These are phyloP conservation scores for Zopfochytrium polystomum DNA, from an alignment of 371 early-diverging fungal genomes.

Conservation along the genomic window DNA sequence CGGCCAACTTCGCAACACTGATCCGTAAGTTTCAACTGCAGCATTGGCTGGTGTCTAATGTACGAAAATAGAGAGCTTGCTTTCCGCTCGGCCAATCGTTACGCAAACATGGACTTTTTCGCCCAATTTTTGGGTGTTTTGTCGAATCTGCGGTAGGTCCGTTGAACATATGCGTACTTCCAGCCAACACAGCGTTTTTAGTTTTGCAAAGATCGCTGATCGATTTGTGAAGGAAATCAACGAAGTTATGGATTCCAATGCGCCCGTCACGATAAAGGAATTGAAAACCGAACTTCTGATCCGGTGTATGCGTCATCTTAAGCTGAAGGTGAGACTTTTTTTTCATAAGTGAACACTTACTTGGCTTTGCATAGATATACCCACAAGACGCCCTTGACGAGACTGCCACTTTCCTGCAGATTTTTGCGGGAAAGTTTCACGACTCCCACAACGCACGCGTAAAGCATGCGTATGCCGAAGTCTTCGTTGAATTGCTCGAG, in stretches of 20 bases:
- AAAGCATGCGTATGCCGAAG: slow-evolving; percentile 85
- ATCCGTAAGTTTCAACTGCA: slow-evolving; percentile 67
- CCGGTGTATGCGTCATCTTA: slow-evolving; percentile 84
- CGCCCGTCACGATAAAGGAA: too few species aligned
- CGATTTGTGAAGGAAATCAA: slow-evolving; percentile 82
- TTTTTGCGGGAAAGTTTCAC: slow-evolving; percentile 77
- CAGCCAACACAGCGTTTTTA: neutral
- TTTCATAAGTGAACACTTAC: neutral
- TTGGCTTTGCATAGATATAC: slow-evolving; percentile 59
- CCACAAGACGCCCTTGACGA: slow-evolving; percentile 91
- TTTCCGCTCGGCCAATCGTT: slow-evolving; percentile 71
- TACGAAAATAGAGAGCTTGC: slow-evolving; percentile 60
- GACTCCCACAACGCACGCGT: slow-evolving; percentile 75
- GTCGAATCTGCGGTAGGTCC: slow-evolving; percentile 66
- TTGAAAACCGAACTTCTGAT: slow-evolving; percentile 81
- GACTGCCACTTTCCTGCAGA: slow-evolving; percentile 84
- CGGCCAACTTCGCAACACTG: slow-evolving; percentile 77
- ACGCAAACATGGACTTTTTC: slow-evolving; percentile 83
- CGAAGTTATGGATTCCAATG: too few species aligned
- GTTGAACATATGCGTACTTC: neutral
- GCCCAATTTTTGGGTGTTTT: slow-evolving; percentile 84
- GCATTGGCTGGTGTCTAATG: slow-evolving; percentile 4
- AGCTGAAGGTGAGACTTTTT: slow-evolving; percentile 64
- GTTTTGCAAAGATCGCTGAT: slow-evolving; percentile 49
- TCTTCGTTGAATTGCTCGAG: slow-evolving; percentile 84